phyloP scores from a whole-genome alignment of 202 grass and related monocot species.

The Alloteropsis angusta region DNA sequence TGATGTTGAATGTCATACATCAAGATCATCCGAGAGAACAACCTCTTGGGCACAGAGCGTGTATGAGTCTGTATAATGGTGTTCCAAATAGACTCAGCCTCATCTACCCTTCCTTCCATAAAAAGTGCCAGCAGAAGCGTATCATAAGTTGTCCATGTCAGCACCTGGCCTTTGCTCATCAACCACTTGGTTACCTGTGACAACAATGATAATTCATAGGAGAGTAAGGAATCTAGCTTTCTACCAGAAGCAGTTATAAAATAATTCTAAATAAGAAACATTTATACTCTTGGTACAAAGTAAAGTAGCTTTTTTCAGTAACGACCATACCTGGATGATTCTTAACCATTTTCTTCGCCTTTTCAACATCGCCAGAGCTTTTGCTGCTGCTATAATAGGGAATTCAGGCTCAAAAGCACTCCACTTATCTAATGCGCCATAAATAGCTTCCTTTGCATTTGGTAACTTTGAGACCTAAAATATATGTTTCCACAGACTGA shows the following conservation, averaged over 20 bases:
- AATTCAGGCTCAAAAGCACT: constrained; percentile 82
- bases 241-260: not conserved
- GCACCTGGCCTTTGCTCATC: constrained; percentile 78
- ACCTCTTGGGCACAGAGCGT: constrained; percentile 66
- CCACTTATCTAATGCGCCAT: constrained; percentile 80
- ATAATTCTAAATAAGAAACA: not conserved
- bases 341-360: constrained; percentile 50
- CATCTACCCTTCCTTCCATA: constrained; percentile 78
- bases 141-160: constrained; percentile 81
- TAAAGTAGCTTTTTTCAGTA: not conserved
- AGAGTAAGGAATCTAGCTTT: not conserved
- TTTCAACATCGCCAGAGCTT: constrained; percentile 72
- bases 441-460: constrained; percentile 70
- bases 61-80: constrained; percentile 46
- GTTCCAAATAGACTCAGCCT: constrained; percentile 54
- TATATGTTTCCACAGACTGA: constrained; percentile 33
- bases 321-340: constrained; percentile 59
- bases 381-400: constrained; percentile 63
- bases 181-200: constrained; percentile 82
- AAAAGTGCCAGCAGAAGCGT: constrained; percentile 62
- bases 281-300: not conserved
- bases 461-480: constrained; percentile 66
- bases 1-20: constrained; percentile 46
- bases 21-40: constrained; percentile 82
- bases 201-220: not conserved